A percentile compares a stretch with the other conserved stretches of the same genome.
Conservation (phyloP, 371 early-diverging fungal genomes). For the Mucor sp. region DNA sequence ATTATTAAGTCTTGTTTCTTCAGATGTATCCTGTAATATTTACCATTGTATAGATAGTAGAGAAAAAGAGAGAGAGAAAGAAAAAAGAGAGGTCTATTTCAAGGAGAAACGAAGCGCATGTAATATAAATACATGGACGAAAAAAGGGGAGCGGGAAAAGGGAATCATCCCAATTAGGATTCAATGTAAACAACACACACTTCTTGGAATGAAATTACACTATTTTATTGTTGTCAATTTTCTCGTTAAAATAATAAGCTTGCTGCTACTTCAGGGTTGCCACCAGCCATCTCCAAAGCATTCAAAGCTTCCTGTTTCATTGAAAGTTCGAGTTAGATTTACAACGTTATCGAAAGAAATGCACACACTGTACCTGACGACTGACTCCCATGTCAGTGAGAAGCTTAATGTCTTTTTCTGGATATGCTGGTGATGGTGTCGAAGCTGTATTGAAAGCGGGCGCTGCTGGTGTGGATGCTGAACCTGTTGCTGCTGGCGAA, state of each 20-base stretch:
- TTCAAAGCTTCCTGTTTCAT: constrained; percentile 71
- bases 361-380: constrained; percentile 51
- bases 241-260: constrained; percentile 64
- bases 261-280: constrained; percentile 88
- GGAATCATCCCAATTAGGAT: constrained; percentile 22
- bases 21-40: neutral
- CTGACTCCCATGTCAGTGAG: constrained; percentile 48
- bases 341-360: constrained; percentile 33
- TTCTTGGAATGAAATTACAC: neutral
- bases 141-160: neutral
- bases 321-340: neutral
- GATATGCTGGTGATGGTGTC: constrained; percentile 15
- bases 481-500: constrained; percentile 15
- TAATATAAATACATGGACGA: neutral
- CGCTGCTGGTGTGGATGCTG: constrained; percentile 14
- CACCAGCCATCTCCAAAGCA: constrained; percentile 80
- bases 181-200: constrained; percentile 16
- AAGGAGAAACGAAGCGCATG: neutral
- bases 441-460: too few species aligned
- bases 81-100: constrained; percentile 2
- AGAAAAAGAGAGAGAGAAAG: constrained; percentile 10
- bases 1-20: neutral
- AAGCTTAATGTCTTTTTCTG: constrained; percentile 44
- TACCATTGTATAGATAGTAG: neutral
- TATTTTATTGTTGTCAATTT: neutral